These are phyloP conservation scores for Leccinum longicurvipes DNA, from an alignment of 768 basidiomycete genomes.

Conservation along the genomic window DNA sequence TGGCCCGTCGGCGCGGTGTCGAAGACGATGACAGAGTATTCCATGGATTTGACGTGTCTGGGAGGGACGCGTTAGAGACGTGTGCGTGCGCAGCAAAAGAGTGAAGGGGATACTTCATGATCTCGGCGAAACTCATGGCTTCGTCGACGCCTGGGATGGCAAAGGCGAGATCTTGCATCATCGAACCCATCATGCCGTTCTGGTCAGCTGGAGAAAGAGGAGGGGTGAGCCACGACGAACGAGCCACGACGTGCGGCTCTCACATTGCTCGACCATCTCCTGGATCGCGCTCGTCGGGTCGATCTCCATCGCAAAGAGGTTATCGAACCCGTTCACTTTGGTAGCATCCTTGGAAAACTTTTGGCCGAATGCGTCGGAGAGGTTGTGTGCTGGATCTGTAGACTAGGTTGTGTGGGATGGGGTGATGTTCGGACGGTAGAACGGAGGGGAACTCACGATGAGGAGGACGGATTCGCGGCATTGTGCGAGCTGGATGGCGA, in stretches of 20 bases:
- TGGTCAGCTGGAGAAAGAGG: conserved; percentile 58
- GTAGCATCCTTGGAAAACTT: conserved; percentile 99
- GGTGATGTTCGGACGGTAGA: too few relatives aligned
- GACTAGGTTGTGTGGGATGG: too few relatives aligned
- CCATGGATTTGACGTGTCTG: conserved; percentile 99
- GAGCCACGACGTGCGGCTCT: conserved; percentile 17
- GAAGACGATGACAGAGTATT: conserved; percentile 99
- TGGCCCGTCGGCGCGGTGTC: conserved; percentile 99
- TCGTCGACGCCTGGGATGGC: conserved; percentile 99
- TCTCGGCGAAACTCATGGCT: conserved; percentile 99
- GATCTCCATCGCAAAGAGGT: conserved; percentile 98
- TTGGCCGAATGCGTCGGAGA: conserved; percentile 97
- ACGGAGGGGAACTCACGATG: conserved; percentile 58
- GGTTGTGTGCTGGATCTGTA: conserved; percentile 99
- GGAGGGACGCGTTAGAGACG: neutral
- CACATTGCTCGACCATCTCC: conserved; percentile 98
- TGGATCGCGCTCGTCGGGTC: conserved; percentile 97
- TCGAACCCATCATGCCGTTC: conserved; percentile 94
- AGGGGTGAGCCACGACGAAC: neutral
- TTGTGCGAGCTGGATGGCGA: conserved; percentile 93
- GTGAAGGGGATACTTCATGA: conserved; percentile 78
- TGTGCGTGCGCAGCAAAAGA: too few relatives aligned
- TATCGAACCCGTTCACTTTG: conserved; percentile 95
- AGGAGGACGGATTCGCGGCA: conserved; percentile 93
- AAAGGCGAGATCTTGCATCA: conserved; percentile 99